Evolutionary conservation across 257 asterid genomes (phyloP).

Genomic region (Pogostemon cablin): DNA sequence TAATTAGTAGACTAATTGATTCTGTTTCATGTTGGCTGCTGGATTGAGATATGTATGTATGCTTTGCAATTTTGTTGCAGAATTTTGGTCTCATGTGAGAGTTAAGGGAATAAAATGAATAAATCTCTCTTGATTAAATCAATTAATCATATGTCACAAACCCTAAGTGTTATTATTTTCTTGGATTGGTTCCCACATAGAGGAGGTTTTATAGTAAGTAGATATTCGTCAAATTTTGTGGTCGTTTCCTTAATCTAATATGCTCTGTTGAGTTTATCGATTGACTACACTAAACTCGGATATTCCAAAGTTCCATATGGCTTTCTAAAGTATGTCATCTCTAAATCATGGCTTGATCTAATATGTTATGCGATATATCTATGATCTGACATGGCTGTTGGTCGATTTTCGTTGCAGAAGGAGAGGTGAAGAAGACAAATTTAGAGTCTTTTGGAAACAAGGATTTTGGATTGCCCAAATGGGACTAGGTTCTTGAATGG

Average conservation of each 20-base stretch:
- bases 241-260: conserved; percentile 16
- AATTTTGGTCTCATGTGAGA: conserved; percentile 4
- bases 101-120: not conserved
- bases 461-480: conserved; percentile 41
- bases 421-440: conserved; percentile 32
- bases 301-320: not conserved
- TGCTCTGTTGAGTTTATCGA: conserved; percentile 20
- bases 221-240: not conserved
- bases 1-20: not conserved
- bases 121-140: not conserved
- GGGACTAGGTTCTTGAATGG: conserved; percentile 72
- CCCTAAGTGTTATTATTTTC: conserved; percentile 4
- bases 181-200: not conserved
- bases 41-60: not conserved
- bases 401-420: conserved; percentile 34
- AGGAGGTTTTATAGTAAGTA: conserved; percentile 26
- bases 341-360: conserved; percentile 7
- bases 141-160: conserved; percentile 9
- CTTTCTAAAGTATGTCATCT: not conserved
- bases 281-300: not conserved
- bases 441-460: conserved; percentile 34
- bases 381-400: conserved; percentile 26
- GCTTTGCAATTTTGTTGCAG: conserved; percentile 8
- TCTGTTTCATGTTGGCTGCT: conserved; percentile 14
- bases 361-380: conserved; percentile 24